Conservation (phyloP, 2,329 filamentous ascomycete species). For the Curvularia spicifera region DNA sequence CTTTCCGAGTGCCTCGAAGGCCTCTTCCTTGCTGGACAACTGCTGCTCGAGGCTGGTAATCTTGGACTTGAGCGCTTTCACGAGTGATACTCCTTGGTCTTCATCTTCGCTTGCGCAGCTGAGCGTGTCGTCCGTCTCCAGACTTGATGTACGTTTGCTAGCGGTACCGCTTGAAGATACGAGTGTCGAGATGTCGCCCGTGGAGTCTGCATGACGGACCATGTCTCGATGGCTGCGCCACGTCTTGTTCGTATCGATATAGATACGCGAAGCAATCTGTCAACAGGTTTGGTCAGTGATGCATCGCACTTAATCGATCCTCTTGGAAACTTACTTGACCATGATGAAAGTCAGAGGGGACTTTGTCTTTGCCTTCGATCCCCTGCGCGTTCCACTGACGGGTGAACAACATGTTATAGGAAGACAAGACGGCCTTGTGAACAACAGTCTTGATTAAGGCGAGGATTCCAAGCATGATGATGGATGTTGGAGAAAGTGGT, state of each 20-base stretch:
- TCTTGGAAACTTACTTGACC: background rate
- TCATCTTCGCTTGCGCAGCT: background rate
- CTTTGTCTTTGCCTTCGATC: too few relatives aligned
- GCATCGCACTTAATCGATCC: background rate
- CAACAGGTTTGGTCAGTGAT: background rate
- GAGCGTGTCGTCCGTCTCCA: background rate
- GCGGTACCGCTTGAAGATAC: background rate
- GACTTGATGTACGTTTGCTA: background rate
- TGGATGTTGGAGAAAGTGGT: too few relatives aligned
- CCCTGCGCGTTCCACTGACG: background rate
- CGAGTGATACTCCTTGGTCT: background rate
- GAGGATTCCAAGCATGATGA: background rate
- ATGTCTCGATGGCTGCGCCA: background rate
- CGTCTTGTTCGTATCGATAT: background rate
- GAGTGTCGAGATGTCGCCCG: too few relatives aligned
- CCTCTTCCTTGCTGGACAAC: background rate
- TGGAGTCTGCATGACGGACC: background rate
- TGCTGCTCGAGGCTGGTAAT: background rate
- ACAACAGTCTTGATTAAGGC: background rate
- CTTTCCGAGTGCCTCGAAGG: background rate
- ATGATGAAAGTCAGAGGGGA: background rate
- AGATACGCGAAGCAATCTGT: background rate
- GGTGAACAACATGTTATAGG: too few relatives aligned
- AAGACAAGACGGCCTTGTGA: background rate
- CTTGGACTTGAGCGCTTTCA: background rate